Percentiles rank a stretch among this genome's conserved stretches.
These are phyloP conservation scores for Fusarium tricinctum DNA, from an alignment of 2,329 filamentous ascomycete species.

Conservation along the genomic window DNA sequence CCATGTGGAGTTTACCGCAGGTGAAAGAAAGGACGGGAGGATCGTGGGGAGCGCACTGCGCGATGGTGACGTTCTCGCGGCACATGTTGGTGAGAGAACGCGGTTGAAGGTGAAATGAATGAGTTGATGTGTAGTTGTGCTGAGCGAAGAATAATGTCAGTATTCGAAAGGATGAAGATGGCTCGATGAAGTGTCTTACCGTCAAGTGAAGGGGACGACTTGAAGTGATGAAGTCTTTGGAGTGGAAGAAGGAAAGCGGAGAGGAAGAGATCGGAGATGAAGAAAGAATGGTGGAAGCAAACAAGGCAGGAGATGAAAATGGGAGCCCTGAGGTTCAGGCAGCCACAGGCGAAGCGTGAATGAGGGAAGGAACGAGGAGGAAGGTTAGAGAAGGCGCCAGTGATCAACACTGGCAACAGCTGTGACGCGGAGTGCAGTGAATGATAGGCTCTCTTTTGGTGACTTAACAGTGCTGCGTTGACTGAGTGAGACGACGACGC, in stretches of 20 bases:
- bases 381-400: not conserved
- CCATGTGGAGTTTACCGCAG: conserved; percentile 47
- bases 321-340: conserved; percentile 11
- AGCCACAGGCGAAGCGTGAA: not conserved
- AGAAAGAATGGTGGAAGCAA: not conserved
- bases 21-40: conserved; percentile 15
- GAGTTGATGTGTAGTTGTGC: not conserved
- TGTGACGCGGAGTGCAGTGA: not conserved
- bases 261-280: not conserved
- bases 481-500: no score
- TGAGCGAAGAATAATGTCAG: not conserved
- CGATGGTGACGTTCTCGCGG: conserved; percentile 39
- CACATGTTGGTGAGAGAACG: conserved; percentile 40
- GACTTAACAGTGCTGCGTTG: not conserved
- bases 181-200: not conserved
- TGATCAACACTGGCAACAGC: not conserved
- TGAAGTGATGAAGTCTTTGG: not conserved
- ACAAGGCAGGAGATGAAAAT: not conserved
- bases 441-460: not conserved
- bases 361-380: not conserved
- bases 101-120: not conserved
- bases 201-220: not conserved
- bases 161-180: not conserved
- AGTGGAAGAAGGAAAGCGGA: not conserved
- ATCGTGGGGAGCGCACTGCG: conserved; percentile 38